Evolutionary conservation across 306 rosid species (phyloP).

Genomic region (Pterocarpus santalinus): DNA sequence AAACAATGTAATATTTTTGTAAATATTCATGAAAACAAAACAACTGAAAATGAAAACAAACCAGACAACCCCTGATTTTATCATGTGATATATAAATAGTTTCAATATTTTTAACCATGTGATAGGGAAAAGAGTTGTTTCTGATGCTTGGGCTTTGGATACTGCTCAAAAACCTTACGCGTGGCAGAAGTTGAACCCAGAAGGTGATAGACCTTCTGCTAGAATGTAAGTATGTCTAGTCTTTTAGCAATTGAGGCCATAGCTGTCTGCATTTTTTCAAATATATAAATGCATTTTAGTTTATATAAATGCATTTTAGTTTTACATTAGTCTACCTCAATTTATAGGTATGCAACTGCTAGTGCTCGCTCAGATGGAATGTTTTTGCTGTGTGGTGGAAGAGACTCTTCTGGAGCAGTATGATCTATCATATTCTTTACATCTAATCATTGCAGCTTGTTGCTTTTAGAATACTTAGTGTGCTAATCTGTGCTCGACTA

Average conservation of each 20-base stretch:
- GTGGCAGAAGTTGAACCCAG: conserved; percentile 95
- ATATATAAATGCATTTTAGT: too few relatives aligned
- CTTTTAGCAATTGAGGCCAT: conserved; percentile 34
- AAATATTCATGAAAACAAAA: background rate
- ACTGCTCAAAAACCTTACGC: conserved; percentile 97
- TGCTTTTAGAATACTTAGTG: conserved; percentile 30
- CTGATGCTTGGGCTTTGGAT: conserved; percentile 97
- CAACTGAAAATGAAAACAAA: background rate
- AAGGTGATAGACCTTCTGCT: conserved; percentile 98
- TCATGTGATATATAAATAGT: conserved; percentile 37
- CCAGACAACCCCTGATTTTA: conserved; percentile 6
- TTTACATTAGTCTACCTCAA: conserved; percentile 47
- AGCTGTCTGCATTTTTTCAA: conserved; percentile 20
- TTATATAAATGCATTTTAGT: background rate
- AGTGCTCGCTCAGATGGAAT: conserved; percentile 99
- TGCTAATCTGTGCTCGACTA: conserved; percentile 26
- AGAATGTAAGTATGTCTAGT: conserved; percentile 82
- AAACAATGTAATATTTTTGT: background rate
- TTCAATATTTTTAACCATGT: conserved; percentile 35
- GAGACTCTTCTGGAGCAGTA: conserved; percentile 95
- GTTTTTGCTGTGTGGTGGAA: conserved; percentile 99
- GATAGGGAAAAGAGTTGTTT: conserved; percentile 85
- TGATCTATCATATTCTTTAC: conserved; percentile 47
- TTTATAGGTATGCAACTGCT: conserved; percentile 96
- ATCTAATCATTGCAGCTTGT: conserved; percentile 22